Conservation (phyloP, 441 rosid genomes). For the Populus trichocarpa region DNA sequence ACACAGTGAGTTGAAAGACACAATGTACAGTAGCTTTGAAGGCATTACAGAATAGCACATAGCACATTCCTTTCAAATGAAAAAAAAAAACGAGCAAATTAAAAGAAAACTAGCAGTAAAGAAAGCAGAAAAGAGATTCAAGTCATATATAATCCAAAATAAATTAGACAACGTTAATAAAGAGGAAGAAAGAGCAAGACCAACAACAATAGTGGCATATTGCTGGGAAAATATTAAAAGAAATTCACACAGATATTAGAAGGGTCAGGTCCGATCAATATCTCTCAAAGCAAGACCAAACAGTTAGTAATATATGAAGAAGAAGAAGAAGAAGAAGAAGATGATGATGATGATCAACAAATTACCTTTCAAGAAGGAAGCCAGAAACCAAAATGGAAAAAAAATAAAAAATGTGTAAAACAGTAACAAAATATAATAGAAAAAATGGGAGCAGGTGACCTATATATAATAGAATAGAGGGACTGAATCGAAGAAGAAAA, state of each 20-base stretch:
- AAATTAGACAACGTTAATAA: background rate
- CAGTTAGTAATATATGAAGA: background rate
- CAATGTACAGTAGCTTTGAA: background rate
- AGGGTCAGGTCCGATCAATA: background rate
- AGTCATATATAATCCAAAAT: background rate
- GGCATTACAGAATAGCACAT: background rate
- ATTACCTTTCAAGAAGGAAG: conserved; percentile 11
- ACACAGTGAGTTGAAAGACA: background rate
- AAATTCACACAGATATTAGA: background rate
- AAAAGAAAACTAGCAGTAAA: background rate
- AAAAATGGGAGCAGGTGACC: background rate
- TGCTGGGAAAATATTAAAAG: background rate
- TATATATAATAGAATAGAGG: background rate
- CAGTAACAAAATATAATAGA: background rate
- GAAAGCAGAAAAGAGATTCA: background rate
- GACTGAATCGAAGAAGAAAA: conserved; percentile 27
- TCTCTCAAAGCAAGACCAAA: background rate
- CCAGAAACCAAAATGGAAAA: conserved; percentile 21
- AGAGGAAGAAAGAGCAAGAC: background rate
- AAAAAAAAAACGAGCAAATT: background rate
- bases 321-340: background rate
- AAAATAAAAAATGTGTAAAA: no score
- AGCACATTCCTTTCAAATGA: conserved; percentile 8
- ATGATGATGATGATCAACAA: background rate
- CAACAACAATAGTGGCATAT: background rate